Conservation (phyloP, 2,329 filamentous ascomycete genomes). For the Curvularia sp. region DNA sequence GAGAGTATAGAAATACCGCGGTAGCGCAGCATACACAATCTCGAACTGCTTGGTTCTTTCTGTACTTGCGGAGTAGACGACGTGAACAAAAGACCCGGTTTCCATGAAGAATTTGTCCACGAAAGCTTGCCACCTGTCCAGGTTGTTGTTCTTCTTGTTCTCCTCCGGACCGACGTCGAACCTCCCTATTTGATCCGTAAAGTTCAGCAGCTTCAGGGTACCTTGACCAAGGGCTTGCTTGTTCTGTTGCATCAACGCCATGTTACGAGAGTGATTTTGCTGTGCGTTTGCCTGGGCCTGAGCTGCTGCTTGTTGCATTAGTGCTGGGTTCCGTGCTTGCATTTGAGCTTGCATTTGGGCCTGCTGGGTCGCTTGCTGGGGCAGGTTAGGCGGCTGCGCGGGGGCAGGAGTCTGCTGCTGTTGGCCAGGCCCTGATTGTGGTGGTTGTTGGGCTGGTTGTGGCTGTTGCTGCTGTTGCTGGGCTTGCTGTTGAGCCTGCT, state of each 20-base stretch:
- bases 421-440: constrained; percentile 51
- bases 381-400: constrained; percentile 45
- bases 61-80: constrained; percentile 62
- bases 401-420: constrained; percentile 53
- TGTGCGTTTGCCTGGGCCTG: constrained; percentile 31
- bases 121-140: constrained; percentile 80
- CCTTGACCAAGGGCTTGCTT: constrained; percentile 44
- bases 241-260: constrained; percentile 42
- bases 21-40: constrained; percentile 79
- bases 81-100: constrained; percentile 77
- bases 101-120: constrained; percentile 82
- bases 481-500: constrained; percentile 27
- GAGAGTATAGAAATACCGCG: constrained; percentile 88
- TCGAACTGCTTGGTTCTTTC: constrained; percentile 82
- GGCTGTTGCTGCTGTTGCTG: constrained; percentile 44
- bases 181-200: constrained; percentile 63
- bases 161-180: constrained; percentile 53
- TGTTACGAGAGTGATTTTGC: constrained; percentile 32
- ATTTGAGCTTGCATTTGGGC: constrained; percentile 39
- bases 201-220: constrained; percentile 62
- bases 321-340: constrained; percentile 49
- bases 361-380: constrained; percentile 44
- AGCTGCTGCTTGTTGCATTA: constrained; percentile 40
- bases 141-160: constrained; percentile 59
- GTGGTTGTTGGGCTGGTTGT: constrained; percentile 46